Percentiles rank a stretch among this genome's conserved stretches.
phyloP scores from a whole-genome alignment of 345 rosid species.

The Conringia planisiliqua region DNA sequence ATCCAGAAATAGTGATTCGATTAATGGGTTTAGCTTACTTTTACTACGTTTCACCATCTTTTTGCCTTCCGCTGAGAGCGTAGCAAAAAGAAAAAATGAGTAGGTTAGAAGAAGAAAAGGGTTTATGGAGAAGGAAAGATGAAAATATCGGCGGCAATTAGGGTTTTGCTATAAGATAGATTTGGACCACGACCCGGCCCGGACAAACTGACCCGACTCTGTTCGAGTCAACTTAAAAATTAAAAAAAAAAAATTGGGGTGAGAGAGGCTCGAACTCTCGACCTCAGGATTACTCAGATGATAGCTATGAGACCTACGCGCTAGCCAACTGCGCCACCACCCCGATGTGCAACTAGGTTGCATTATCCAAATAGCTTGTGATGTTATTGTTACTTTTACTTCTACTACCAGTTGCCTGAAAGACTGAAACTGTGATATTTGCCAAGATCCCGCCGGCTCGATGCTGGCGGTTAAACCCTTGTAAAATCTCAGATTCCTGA shows the following conservation, averaged over 20 bases:
- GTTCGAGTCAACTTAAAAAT: neutral
- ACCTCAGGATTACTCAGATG: slow-evolving; percentile 73
- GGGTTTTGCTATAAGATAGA: slow-evolving; percentile 27
- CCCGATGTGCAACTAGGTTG: slow-evolving; percentile 31
- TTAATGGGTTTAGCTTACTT: slow-evolving; percentile 44
- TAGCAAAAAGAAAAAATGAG: neutral
- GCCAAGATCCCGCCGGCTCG: slow-evolving; percentile 25
- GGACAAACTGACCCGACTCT: neutral
- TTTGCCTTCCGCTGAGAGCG: neutral
- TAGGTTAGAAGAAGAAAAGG: neutral
- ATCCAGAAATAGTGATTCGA: neutral
- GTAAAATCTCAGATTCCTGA: neutral
- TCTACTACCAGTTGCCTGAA: neutral
- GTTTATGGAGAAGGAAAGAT: neutral
- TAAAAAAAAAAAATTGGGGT: slow-evolving; percentile 36
- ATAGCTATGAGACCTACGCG: slow-evolving; percentile 88
- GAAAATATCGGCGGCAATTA: slow-evolving; percentile 15
- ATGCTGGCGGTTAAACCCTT: slow-evolving; percentile 20
- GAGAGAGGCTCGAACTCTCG: slow-evolving; percentile 94
- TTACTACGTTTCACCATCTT: slow-evolving; percentile 83
- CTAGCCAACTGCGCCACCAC: slow-evolving; percentile 97
- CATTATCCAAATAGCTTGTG: too few relatives aligned
- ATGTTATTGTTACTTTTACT: too few relatives aligned
- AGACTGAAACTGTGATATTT: slow-evolving; percentile 5
- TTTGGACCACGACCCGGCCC: slow-evolving; percentile 16